phyloP scores from a whole-genome alignment of 768 basidiomycete genomes.

The Aureoboletus auriporus region DNA sequence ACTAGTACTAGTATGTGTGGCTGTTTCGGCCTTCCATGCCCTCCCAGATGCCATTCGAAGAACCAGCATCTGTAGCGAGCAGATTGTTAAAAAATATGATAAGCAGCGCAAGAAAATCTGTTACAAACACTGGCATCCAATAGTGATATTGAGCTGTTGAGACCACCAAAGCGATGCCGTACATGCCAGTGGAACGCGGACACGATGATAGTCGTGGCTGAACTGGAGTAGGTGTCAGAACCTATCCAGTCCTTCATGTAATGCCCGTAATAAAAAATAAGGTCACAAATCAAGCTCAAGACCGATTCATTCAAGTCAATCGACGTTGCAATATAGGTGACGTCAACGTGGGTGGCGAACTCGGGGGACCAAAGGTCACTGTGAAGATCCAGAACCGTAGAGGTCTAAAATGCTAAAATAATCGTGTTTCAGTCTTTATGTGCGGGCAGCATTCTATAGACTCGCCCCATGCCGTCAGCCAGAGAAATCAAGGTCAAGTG shows the following conservation, averaged over 20 bases:
- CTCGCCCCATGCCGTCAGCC: conserved; percentile 3
- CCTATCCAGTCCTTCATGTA: not conserved
- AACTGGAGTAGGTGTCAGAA: conserved; percentile 5
- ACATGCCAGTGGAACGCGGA: conserved; percentile 11
- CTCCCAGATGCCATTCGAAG: conserved; percentile 9
- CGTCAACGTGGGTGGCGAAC: conserved; percentile 5
- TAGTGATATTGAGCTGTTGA: conserved; percentile 9
- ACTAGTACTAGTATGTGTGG: not conserved
- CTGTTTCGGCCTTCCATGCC: conserved; percentile 5
- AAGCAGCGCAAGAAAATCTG: not conserved
- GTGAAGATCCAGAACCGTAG: conserved; percentile 1
- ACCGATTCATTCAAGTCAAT: conserved; percentile 9
- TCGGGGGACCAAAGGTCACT: conserved; percentile 4
- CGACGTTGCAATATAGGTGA: conserved; percentile 8
- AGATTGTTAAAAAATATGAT: not conserved
- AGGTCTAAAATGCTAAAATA: conserved; percentile 1
- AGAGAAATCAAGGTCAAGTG: conserved; percentile 8
- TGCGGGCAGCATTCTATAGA: not conserved
- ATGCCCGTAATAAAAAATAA: conserved; percentile 8
- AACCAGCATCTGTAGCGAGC: conserved; percentile 14
- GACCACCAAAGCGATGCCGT: conserved; percentile 11
- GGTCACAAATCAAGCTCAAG: conserved; percentile 10
- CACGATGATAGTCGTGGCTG: conserved; percentile 6
- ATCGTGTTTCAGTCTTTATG: not conserved
- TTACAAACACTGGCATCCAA: conserved; percentile 11